These are phyloP conservation scores for Coniferiporia weirii DNA, from an alignment of 1,284 basidiomycete genomes.

Conservation along the genomic window DNA sequence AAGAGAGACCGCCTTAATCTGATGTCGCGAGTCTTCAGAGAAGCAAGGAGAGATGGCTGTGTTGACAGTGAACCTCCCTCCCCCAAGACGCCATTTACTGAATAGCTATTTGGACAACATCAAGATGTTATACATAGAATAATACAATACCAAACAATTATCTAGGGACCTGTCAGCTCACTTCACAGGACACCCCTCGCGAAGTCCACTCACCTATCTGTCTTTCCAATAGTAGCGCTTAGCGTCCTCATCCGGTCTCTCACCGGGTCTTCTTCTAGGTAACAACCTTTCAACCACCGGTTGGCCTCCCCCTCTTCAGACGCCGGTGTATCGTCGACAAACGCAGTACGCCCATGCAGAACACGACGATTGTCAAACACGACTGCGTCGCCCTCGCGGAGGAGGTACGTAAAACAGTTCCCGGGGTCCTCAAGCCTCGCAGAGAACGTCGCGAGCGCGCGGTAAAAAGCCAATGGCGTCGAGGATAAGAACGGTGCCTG, in stretches of 20 bases:
- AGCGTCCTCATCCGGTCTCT: slow-evolving; percentile 51
- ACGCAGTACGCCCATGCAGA: slow-evolving; percentile 83
- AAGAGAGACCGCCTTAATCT: too few relatives aligned
- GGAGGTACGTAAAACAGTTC: slow-evolving; percentile 59
- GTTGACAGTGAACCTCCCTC: too few relatives aligned
- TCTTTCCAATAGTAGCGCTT: not conserved
- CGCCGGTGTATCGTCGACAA: slow-evolving; percentile 32
- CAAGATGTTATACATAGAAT: not conserved
- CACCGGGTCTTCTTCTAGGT: slow-evolving; percentile 76
- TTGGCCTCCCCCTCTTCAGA: slow-evolving; percentile 46
- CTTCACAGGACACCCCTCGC: not conserved
- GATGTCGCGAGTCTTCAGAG: too few relatives aligned
- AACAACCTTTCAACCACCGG: slow-evolving; percentile 84
- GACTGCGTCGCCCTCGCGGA: slow-evolving; percentile 83
- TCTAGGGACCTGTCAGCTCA: not conserved
- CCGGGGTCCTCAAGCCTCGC: slow-evolving; percentile 50
- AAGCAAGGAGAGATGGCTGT: too few relatives aligned
- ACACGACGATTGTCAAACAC: slow-evolving; percentile 94
- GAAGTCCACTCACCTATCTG: not conserved
- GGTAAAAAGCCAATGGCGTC: slow-evolving; percentile 55
- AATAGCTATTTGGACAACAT: too few relatives aligned
- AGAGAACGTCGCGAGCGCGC: slow-evolving; percentile 64
- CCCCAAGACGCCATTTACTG: too few relatives aligned
- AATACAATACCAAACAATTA: not conserved
- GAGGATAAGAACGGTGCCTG: slow-evolving; percentile 69